Evolutionary conservation across 371 early-diverging fungal genomes (phyloP).

Genomic region (Choanephora cucurbitarum): DNA sequence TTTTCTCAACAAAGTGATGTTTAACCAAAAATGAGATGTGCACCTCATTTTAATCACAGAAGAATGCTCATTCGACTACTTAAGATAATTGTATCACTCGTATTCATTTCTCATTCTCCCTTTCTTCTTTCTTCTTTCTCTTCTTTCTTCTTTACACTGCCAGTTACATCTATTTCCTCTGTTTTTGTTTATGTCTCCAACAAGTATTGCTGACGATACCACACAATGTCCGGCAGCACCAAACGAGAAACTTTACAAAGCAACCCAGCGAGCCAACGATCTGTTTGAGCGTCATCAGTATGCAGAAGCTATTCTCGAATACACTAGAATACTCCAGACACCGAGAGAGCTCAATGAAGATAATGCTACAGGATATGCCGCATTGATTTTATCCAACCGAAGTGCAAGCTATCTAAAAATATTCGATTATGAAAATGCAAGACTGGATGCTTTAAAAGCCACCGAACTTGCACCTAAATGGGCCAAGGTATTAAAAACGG

Average conservation of each 20-base stretch:
- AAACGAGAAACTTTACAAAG: conserved; percentile 43
- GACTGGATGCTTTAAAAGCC: conserved; percentile 63
- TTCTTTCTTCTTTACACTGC: background rate
- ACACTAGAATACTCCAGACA: conserved; percentile 60
- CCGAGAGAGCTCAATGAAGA: conserved; percentile 28
- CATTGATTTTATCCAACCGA: conserved; percentile 71
- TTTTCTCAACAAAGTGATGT: too few species aligned
- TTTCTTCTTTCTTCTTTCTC: background rate
- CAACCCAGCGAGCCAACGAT: conserved; percentile 56
- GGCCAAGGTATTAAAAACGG: conserved; percentile 65
- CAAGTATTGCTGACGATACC: conserved; percentile 8
- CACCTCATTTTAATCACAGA: background rate
- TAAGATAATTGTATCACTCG: background rate
- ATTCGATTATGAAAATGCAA: conserved; percentile 58
- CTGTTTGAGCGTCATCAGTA: conserved; percentile 58
- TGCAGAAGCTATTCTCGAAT: conserved; percentile 59
- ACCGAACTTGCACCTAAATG: conserved; percentile 66
- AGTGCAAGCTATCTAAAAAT: conserved; percentile 57
- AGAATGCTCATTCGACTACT: background rate
- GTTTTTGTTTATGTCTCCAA: background rate
- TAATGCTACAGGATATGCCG: conserved; percentile 35
- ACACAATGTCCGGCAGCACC: conserved; percentile 33
- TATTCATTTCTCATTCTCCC: background rate
- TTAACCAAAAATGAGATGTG: too few species aligned
- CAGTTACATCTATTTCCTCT: background rate